Evolutionary conservation across 805 yeast genomes (phyloP), one percentile per base, ranked within the genome.

Genomic region (Starmerella khaoyaiensis): DNA sequence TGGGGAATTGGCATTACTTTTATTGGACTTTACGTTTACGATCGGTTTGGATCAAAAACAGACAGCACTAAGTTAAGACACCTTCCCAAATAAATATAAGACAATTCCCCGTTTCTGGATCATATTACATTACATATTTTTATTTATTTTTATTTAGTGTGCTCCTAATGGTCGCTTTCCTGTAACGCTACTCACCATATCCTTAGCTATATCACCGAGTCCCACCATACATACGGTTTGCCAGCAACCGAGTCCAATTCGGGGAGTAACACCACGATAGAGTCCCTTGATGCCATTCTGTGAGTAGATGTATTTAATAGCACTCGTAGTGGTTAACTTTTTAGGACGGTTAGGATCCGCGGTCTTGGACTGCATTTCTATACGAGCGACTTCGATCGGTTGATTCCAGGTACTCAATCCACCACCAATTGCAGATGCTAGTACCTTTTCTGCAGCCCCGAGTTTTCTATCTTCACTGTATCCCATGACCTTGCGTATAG

Each of bases 151-250:
- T 18, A 11, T 20, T 31, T 28, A 43, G 35, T 39, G 43, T 16
- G 58, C 70, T 16, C 23, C 33, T 31, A 50, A 64, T 30, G 79
- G 78, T 31, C 49, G 55, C 47, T 74, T 73, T 36, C 80, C 80
- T 4, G 81, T 74, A 42, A 76, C 38, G 40, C 60, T 67, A 22
- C 68, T 81, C 35, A 78, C 78, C 39, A 67, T 65, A 39, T 76
- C 83, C 58, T 74, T 78, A 23, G 84, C 84, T 61, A 84, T 81
- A 56, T 90, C 98, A 59, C 97, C 98, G 49, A 90, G 74, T 10
- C 94, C 95, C 42, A 87, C 97, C 97, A 87, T 87, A 60, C 93
- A 87, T 31, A 87, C 83, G 3, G 97, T 87, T 67, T 90, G 98
- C 96, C 97, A 90, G 46, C 87, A 78, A 53, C 97, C 93, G 48